Base-by-base conservation (phyloP, 228 moss, liverwort and hornwort genomes). In the Sphagnum fallax region DNA sequence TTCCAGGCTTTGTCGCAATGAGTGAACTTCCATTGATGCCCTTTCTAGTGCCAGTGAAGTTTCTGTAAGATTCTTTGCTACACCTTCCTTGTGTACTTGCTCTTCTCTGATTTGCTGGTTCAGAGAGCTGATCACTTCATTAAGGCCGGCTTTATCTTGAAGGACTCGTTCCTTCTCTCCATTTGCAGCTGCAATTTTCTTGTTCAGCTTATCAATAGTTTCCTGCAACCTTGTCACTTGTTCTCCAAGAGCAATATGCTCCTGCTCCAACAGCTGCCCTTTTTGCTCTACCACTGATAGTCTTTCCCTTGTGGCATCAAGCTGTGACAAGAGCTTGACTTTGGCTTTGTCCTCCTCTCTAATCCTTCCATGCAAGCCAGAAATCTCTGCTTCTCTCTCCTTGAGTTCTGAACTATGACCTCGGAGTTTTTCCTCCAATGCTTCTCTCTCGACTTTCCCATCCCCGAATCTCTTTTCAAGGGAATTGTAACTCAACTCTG, bases 1-100 rank as follows among this genome's bases (percentile, higher is more conserved):
- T 14, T 52, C 69, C 18, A 82, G 52, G 70, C 85, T 85, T 71
- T 74, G 72, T 71, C 80, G 75, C 70, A 83, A 64, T 52, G 76
- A 76, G 58, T 71, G 71, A 53, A 68, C 80, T 65, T 76, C 70
- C 51, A 52, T 53, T 18, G 71, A 50, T 65, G 78, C 61, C 64
- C 74, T 76, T 70, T 80, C 81, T 61, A 83, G 71, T 67, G 76
- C 80, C 48, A 52, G 4, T 55, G 78, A 78, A n/a, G 70, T 63
- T 68, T 81, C 70, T 65, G 51, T 66, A 8, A 83, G 78, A 71
- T 83, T 76, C 62, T 15, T 68, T 50, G 51, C 64, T 16, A 81
- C 6, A 16, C 16, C 14, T 50, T 76, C 72, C 61, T 78, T 76
- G 71, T 72, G 74, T 72, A 67, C 66, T 72, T 66, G 70, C 68